phyloP scores from a whole-genome alignment of 441 rosid genomes.

The Manihot esculenta region DNA sequence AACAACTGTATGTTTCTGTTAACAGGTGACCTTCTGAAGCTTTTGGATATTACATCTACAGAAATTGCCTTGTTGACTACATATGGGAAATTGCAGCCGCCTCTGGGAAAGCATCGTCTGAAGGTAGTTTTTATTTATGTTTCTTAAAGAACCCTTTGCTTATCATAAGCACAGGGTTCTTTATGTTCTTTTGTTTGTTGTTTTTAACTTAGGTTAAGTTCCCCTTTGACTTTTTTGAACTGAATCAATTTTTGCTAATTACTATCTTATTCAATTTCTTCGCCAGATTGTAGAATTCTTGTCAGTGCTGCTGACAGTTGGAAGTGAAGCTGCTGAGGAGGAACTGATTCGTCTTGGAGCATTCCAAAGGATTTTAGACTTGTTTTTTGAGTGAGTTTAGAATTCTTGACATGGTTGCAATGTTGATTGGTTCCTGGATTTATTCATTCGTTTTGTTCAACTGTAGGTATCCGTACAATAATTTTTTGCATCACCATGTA shows the following conservation, averaged over 20 bases:
- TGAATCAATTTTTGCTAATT: conserved; percentile 4
- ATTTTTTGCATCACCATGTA: conserved; percentile 90
- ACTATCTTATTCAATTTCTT: too few species aligned
- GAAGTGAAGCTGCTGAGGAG: conserved; percentile 84
- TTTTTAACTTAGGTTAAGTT: not conserved
- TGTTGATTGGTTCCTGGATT: conserved; percentile 18
- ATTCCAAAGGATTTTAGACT: conserved; percentile 60
- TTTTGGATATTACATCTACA: conserved; percentile 68
- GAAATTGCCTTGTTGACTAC: conserved; percentile 70
- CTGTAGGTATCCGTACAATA: conserved; percentile 91
- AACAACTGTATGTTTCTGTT: conserved; percentile 14
- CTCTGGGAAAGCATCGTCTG: conserved; percentile 90
- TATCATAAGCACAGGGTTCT: not conserved
- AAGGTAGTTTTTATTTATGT: conserved; percentile 48
- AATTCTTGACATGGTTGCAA: conserved; percentile 8
- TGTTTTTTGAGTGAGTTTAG: conserved; percentile 77
- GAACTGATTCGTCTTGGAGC: conserved; percentile 77
- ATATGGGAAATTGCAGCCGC: conserved; percentile 93
- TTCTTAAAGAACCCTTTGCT: not conserved
- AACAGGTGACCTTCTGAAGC: conserved; percentile 78
- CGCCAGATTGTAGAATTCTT: conserved; percentile 88
- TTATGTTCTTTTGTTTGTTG: not conserved
- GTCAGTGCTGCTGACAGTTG: conserved; percentile 78
- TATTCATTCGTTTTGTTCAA: conserved; percentile 25
- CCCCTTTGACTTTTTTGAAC: not conserved